These are phyloP conservation scores for Micractinium conductrix DNA, from an alignment of 139 green algal species.

Conservation along the genomic window DNA sequence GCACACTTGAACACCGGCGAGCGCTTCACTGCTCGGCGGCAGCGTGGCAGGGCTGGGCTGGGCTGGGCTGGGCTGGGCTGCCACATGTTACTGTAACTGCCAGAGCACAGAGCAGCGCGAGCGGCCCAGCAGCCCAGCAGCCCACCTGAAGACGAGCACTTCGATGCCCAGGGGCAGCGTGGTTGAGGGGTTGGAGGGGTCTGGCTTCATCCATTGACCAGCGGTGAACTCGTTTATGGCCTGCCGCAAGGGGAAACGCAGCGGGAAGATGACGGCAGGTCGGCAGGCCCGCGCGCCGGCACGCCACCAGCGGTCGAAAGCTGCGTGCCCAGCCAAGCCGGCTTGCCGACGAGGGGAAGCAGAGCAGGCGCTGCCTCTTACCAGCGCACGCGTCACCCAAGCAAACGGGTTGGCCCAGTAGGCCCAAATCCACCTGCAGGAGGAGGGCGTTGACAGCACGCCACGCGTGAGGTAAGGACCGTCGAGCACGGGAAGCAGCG, in stretches of 20 bases:
- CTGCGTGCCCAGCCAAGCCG: too few species aligned
- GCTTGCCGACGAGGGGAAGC: neutral
- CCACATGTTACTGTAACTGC: too few species aligned
- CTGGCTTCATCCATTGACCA: constrained; percentile 5
- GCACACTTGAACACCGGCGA: too few species aligned
- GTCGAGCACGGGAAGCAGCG: too few species aligned
- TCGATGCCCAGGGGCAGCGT: constrained; percentile 17
- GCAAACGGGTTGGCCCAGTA: constrained; percentile 29
- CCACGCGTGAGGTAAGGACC: too few species aligned
- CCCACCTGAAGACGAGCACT: constrained; percentile 31
- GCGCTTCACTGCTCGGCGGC: too few species aligned
- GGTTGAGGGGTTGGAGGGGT: constrained; percentile 4
- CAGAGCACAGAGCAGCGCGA: too few species aligned
- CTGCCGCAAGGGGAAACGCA: neutral
- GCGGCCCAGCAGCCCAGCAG: neutral
- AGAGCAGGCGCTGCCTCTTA: neutral
- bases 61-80: too few species aligned
- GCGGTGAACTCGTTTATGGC: constrained; percentile 45
- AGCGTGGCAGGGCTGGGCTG: too few species aligned
- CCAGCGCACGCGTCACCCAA: constrained; percentile 23
- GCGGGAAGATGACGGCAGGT: neutral
- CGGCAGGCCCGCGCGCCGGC: too few species aligned
- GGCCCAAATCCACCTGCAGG: neutral
- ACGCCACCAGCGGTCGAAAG: too few species aligned
- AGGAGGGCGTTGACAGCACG: too few species aligned